Evolutionary conservation across 768 basidiomycete species (phyloP).

Genomic region (Suillus variegatus): DNA sequence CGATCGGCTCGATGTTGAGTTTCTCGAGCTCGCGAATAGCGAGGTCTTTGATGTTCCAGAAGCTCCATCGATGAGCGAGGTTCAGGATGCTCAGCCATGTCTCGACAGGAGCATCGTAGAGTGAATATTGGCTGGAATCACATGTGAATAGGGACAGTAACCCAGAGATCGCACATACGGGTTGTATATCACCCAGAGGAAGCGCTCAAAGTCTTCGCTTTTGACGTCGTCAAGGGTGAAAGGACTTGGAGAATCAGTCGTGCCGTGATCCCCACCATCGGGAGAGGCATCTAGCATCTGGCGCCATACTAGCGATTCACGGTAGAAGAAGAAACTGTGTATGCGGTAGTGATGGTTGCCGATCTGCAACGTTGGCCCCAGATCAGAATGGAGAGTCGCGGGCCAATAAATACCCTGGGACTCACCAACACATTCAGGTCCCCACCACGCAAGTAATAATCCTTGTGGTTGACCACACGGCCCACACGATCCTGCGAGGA

Average conservation of each 20-base stretch:
- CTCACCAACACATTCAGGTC: constrained; percentile 57
- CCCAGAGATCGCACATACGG: constrained; percentile 35
- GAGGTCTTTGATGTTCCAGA: constrained; percentile 48
- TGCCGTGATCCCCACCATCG: background rate
- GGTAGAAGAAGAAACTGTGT: constrained; percentile 38
- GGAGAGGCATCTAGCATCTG: constrained; percentile 18
- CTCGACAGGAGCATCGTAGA: constrained; percentile 49
- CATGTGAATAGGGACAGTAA: background rate
- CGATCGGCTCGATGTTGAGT: constrained; percentile 45
- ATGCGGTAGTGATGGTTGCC: constrained; percentile 33
- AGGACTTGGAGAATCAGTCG: background rate
- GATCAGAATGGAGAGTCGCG: background rate
- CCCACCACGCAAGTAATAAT: constrained; percentile 56
- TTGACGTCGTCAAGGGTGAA: constrained; percentile 32
- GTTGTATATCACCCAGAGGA: constrained; percentile 61
- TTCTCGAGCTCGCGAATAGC: constrained; percentile 59
- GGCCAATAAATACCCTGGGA: background rate
- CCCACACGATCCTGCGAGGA: constrained; percentile 13
- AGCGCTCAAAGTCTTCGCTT: constrained; percentile 41
- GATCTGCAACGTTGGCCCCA: constrained; percentile 27
- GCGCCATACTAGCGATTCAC: constrained; percentile 35
- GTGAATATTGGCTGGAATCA: constrained; percentile 49
- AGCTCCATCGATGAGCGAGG: constrained; percentile 57
- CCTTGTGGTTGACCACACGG: constrained; percentile 25
- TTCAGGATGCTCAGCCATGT: constrained; percentile 58